These are phyloP conservation scores for Mycena olivaceomarginata DNA, from an alignment of 768 basidiomycete species.

Conservation along the genomic window DNA sequence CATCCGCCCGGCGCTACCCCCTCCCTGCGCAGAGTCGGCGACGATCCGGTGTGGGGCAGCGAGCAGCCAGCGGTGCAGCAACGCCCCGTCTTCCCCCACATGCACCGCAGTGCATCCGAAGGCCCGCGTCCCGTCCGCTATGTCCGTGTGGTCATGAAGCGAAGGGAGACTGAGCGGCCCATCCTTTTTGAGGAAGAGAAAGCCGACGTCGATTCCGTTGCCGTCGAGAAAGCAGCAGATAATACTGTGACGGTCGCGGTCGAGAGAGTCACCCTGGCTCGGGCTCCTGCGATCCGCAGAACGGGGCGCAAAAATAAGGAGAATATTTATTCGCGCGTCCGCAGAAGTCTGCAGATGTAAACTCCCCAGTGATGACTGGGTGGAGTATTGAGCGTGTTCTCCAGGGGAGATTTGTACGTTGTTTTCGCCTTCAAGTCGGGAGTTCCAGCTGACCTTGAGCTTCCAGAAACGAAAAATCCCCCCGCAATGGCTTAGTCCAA, in stretches of 20 bases:
- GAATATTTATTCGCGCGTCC: background rate
- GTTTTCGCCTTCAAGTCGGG: background rate
- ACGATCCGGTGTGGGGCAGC: constrained; percentile 1
- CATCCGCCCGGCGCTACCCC: background rate
- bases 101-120: background rate
- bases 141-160: background rate
- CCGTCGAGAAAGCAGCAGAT: background rate
- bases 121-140: background rate
- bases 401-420: background rate
- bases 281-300: constrained; percentile 26
- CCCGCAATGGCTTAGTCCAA: background rate
- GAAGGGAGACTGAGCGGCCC: background rate
- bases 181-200: background rate
- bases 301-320: constrained; percentile 4
- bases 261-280: constrained; percentile 22
- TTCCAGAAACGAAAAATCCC: background rate
- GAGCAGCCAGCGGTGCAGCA: background rate
- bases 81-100: background rate
- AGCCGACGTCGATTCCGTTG: background rate
- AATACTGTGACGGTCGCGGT: background rate
- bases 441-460: background rate
- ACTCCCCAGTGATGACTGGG: background rate
- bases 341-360: background rate
- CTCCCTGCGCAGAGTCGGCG: background rate
- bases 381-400: background rate